Base-by-base conservation (phyloP, 2,329 filamentous ascomycete genomes). In the Plenodomus biglobosus region DNA sequence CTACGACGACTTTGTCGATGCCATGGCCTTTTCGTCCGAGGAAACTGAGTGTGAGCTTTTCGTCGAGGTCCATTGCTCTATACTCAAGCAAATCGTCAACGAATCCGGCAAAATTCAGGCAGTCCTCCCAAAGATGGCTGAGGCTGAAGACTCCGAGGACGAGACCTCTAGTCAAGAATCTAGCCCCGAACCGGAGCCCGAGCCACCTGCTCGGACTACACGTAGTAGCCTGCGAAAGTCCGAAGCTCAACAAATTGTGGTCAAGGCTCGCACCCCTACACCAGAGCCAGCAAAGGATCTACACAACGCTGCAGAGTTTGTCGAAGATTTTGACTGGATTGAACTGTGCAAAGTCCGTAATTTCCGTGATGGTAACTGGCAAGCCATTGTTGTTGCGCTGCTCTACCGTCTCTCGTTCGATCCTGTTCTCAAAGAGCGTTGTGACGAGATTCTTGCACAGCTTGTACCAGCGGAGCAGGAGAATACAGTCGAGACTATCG, bases 1-100 rank as follows among this genome's bases (percentile, higher is more conserved):
- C 0, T 95, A 97, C 64, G 94, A 99, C 69, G 94, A 99, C 70
- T 97, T 92, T 63, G 80, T 96, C 3, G 88, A 97, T 68, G 87
- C 92, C 0, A 85, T 99, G 79, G 81, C 85, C 40, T 86, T 92
- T 48, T 82, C 87, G 0, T 90, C 85, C 0, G 82, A 86, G 27
- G 84, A 90, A 18, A 76, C 84, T 1, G 85, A 87, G 7, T 94
- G 94, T 43, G 87, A 96, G 66, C 77, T 99, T 0, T 86, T 96
- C 58, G 85, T 90, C 41, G 94, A 99, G 70, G 83, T 94, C 4
- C 92, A 97, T 70, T 99, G 94, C 69, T 86, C 92, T 0, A 84
- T 96, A 2, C 75, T 99, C 51, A 96, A 96, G 68, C 83, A 91
- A 22, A 78, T 97, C 18, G 89, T 97, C 37, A 85, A 86, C 59